Conservation (phyloP, 106 monocot species). For the Posidonia australis region DNA sequence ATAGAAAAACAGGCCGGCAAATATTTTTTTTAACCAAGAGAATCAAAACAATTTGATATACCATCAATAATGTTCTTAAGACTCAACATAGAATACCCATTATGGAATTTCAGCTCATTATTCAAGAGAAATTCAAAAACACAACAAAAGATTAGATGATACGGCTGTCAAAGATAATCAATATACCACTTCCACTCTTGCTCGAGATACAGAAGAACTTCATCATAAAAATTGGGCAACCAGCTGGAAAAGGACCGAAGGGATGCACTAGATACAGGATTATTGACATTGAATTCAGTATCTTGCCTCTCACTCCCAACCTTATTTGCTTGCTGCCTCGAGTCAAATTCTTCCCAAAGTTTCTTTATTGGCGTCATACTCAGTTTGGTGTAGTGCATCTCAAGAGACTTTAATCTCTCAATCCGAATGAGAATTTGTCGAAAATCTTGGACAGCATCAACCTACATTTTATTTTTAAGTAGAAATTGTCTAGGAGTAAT, state of each 20-base stretch:
- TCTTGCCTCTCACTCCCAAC: slow-evolving; percentile 40
- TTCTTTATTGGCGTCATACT: slow-evolving; percentile 73
- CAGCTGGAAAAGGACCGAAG: slow-evolving; percentile 66
- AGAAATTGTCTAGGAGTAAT: background rate
- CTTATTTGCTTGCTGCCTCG: slow-evolving; percentile 36
- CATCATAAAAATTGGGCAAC: slow-evolving; percentile 96
- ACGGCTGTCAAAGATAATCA: background rate
- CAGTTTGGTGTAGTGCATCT: slow-evolving; percentile 74
- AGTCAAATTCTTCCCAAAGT: slow-evolving; percentile 92
- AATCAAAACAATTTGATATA: too few species aligned
- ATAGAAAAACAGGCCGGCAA: too few species aligned
- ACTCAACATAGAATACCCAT: background rate
- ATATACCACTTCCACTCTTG: slow-evolving; percentile 98
- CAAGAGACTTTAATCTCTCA: slow-evolving; percentile 77
- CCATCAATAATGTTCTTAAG: background rate
- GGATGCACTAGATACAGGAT: slow-evolving; percentile 16
- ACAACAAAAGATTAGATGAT: background rate
- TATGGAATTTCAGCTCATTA: background rate
- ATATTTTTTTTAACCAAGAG: too few species aligned
- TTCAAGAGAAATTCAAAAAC: background rate
- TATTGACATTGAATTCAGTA: slow-evolving; percentile 15
- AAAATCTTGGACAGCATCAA: slow-evolving; percentile 92
- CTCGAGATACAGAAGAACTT: slow-evolving; percentile 80
- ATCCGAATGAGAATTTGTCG: slow-evolving; percentile 80
- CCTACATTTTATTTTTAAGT: slow-evolving; percentile 23